Evolutionary conservation across 495 filamentous ascomycete species (phyloP), one percentile per base, ranked within the genome.

Genomic region (Cudoniella acicularis): DNA sequence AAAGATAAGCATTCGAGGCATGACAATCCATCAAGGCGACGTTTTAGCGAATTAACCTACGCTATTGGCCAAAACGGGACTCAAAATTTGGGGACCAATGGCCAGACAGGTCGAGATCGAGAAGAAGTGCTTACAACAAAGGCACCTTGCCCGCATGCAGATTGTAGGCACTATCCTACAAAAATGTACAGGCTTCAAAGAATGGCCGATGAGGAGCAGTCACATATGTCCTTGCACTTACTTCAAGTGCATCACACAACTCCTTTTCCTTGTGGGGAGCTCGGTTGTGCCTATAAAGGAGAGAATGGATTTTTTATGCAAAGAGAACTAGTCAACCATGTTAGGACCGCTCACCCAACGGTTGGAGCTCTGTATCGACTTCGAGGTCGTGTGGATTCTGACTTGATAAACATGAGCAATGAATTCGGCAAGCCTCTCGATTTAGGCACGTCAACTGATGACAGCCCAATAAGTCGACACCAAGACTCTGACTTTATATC

Each of bases 251-350:
- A 67, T 52, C 61, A 62, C 18, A 67, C 54, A 8, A 64, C 64
- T 11, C 61, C 61, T 3, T 67, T 64, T 30, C 64, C 64, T 11
- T 67, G 64, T 47, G 52, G 57, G 11, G 64, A 67, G 41, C 4
- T 52, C 8, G 26, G 50, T 18, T 67, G 64, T 43, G 24, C 23
- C 1, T 52, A 55, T 23, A 64, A 49, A 45, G 64, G 64, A 2
- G 55, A 61, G 16, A 24, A 56, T 30, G 64, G 64, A 17, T 67
- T 57, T 43, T 67, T 67, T 20, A 59, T 57, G 54, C 61, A 64
- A 36, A 50, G 22, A 30, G 61, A 67, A 46, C 52, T 67, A 0
- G 54, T 67, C n/a, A 54, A 51, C 9, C 64, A 67, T 62, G 64
- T 67, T 20, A 59, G 22, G 43, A 20, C 21, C 21, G 48, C 49